Percentiles rank a stretch among this genome's conserved stretches.
Evolutionary conservation across 2,329 filamentous ascomycete genomes (phyloP).

Genomic region (Dactylellina haptotyla): DNA sequence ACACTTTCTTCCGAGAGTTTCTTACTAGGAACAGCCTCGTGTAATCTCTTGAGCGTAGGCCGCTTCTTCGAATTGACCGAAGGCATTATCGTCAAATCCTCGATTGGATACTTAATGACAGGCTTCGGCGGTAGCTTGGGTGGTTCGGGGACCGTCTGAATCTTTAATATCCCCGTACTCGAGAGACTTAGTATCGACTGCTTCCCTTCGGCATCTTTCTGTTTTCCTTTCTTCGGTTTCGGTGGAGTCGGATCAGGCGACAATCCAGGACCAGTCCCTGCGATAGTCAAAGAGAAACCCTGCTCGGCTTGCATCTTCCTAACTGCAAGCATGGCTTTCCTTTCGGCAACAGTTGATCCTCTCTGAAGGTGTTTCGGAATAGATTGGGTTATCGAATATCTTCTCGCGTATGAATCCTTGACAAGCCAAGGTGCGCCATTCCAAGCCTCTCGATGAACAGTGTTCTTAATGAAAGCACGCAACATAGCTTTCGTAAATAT

Average conservation of each 20-base stretch:
- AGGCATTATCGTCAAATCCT: slow-evolving; percentile 84
- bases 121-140: slow-evolving; percentile 75
- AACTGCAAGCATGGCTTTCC: slow-evolving; percentile 76
- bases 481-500: slow-evolving; percentile 94
- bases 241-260: slow-evolving; percentile 35
- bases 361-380: slow-evolving; percentile 84
- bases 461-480: slow-evolving; percentile 92
- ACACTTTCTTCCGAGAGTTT: slow-evolving; percentile 84
- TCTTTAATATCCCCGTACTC: slow-evolving; percentile 28
- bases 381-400: slow-evolving; percentile 86
- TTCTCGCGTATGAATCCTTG: slow-evolving; percentile 82
- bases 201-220: slow-evolving; percentile 41
- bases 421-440: slow-evolving; percentile 97
- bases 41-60: slow-evolving; percentile 81
- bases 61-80: slow-evolving; percentile 72
- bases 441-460: slow-evolving; percentile 90
- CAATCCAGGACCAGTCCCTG: slow-evolving; percentile 43
- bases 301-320: slow-evolving; percentile 66
- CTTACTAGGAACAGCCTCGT: slow-evolving; percentile 67
- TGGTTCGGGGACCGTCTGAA: slow-evolving; percentile 58
- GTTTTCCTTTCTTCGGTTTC: slow-evolving; percentile 44
- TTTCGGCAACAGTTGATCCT: slow-evolving; percentile 79
- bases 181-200: slow-evolving; percentile 26
- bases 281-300: slow-evolving; percentile 47
- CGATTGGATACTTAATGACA: slow-evolving; percentile 91